Conservation (phyloP, 768 basidiomycete species). For the Amanita rimosa region DNA sequence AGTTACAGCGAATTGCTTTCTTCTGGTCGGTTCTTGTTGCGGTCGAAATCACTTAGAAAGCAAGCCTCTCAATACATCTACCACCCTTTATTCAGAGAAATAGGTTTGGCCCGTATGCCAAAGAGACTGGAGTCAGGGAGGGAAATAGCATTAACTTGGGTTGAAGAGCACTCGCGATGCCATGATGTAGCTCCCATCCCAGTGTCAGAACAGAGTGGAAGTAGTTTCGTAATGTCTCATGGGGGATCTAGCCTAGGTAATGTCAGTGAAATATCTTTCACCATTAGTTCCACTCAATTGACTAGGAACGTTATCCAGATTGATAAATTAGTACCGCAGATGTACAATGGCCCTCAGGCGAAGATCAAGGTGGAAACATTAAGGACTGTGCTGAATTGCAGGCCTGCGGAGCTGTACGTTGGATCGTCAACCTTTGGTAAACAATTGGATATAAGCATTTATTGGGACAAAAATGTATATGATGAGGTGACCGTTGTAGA, state of each 20-base stretch:
- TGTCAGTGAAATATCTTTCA: background rate
- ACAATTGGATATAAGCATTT: slow-evolving; percentile 21
- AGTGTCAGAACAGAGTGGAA: slow-evolving; percentile 6
- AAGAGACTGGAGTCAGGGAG: slow-evolving; percentile 14
- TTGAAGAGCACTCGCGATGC: background rate
- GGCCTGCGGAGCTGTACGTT: slow-evolving; percentile 22
- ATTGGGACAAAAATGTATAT: slow-evolving; percentile 36
- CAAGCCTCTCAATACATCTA: slow-evolving; percentile 16
- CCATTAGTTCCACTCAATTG: background rate
- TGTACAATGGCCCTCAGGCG: background rate
- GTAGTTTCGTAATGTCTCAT: slow-evolving; percentile 9
- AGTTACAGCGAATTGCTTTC: slow-evolving; percentile 24
- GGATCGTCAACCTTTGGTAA: slow-evolving; percentile 17
- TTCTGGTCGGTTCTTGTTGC: slow-evolving; percentile 25
- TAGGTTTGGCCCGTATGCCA: slow-evolving; percentile 14
- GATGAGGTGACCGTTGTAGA: slow-evolving; percentile 27
- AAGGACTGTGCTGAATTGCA: slow-evolving; percentile 13
- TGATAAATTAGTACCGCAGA: slow-evolving; percentile 5
- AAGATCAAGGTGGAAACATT: slow-evolving; percentile 2
- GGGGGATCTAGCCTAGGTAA: slow-evolving; percentile 10
- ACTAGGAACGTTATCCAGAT: background rate
- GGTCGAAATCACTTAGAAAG: slow-evolving; percentile 19
- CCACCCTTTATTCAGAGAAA: slow-evolving; percentile 33
- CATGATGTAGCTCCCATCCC: slow-evolving; percentile 6
- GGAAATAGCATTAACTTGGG: slow-evolving; percentile 2